phyloP scores from a whole-genome alignment of 495 filamentous ascomycete genomes.

The Penicillium mononematosum region DNA sequence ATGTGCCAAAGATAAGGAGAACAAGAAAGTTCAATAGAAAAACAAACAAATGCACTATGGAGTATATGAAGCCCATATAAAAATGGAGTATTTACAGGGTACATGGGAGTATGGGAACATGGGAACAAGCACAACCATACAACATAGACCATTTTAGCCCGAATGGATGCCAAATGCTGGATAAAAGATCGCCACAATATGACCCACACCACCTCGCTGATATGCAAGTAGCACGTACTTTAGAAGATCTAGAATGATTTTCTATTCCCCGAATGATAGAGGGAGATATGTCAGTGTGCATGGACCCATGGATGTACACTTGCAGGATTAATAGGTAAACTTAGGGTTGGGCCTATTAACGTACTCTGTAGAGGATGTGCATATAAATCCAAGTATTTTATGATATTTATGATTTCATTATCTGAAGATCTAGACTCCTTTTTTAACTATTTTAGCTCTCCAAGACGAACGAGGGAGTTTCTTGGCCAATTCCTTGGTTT shows the following conservation, averaged over 20 bases:
- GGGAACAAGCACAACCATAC: too few relatives aligned
- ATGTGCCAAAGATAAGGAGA: neutral
- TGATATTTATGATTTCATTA: conserved; percentile 1
- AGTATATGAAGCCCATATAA: neutral
- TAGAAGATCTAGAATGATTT: conserved; percentile 5
- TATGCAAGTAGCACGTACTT: conserved; percentile 1
- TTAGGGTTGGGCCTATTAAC: neutral
- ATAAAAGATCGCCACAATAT: conserved; percentile 9
- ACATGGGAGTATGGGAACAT: too few relatives aligned
- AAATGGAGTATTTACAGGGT: neutral
- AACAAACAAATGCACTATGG: neutral
- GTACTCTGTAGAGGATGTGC: neutral
- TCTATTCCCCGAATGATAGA: neutral
- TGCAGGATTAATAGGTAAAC: neutral
- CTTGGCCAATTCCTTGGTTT: neutral
- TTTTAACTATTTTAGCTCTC: neutral
- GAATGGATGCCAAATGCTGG: neutral
- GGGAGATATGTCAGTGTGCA: neutral
- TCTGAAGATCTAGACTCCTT: conserved; percentile 6
- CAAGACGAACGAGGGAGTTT: neutral
- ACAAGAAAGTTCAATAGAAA: neutral
- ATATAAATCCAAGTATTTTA: too few relatives aligned
- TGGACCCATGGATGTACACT: neutral
- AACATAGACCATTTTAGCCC: neutral
- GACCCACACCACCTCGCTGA: conserved; percentile 5